Base-by-base conservation (phyloP, 2,329 filamentous ascomycete species). In the Rhynchosporium secalis region DNA sequence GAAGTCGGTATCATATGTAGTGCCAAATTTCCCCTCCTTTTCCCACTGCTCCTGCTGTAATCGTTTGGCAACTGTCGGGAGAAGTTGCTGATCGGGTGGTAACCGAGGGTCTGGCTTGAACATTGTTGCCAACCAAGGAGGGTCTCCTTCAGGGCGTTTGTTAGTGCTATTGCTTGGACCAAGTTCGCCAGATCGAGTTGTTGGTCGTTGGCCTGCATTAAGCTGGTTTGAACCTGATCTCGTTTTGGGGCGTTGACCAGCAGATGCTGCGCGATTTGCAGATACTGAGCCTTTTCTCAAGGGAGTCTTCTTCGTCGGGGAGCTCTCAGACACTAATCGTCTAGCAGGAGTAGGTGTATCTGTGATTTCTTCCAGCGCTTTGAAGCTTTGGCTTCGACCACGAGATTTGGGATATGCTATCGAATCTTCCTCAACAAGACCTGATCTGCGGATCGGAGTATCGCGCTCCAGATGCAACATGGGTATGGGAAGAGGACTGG, bases 31-130 rank as follows among this genome's bases (percentile, higher is more conserved):
- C 66, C 93, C 93, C 75, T 97, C 91, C 70, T 87, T 90, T 76
- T 96, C 92, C 93, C 92, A 97, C 75, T 94, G 91, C 75, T 97
- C 92, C 78, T 97, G 94, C 75, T 95, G 91, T 75, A 98, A 83
- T 61, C 91, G 85, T 71, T 89, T 92, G 12, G 95, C 95, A 66
- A 98, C 92, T 0, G 95, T 98, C 0, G 95, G 95, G 10, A 99
- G 85, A 58, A 99, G 87, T 74, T 99, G 95, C 75, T 99, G 91
- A 65, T 99, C 95, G 0, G 92, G 95, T 5, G 95, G 95, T 40
- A 99, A 80, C 64, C 92, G 88, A 36, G 95, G 95, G 73, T 99
- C 95, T 0, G 95, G 95, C 72, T 96, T 96, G 76, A 97, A 99
- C 77, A 96, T 92, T 28, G 90, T 91, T 51, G 95, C 85, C 77